Evolutionary conservation across 1,139 yeast species (phyloP).

Genomic region (Nematodospora anomalae): DNA sequence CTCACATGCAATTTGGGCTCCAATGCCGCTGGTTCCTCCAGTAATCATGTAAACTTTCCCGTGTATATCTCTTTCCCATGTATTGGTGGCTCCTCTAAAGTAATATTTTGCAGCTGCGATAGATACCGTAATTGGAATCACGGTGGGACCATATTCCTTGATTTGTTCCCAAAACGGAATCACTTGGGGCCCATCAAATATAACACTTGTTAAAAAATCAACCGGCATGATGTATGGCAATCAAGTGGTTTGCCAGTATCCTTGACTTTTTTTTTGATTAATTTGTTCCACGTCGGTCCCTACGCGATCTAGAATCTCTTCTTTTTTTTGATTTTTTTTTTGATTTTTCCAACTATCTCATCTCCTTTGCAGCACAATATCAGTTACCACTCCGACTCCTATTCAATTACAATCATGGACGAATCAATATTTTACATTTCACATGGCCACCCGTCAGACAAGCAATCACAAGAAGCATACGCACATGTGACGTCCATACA

Average conservation of each 20-base stretch:
- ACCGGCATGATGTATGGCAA: slow-evolving; percentile 80
- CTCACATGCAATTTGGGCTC: slow-evolving; percentile 72
- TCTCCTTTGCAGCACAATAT: too few relatives aligned
- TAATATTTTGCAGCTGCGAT: slow-evolving; percentile 60
- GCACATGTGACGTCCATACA: slow-evolving; percentile 53
- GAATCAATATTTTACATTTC: slow-evolving; percentile 59
- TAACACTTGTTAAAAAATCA: slow-evolving; percentile 65
- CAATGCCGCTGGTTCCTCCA: slow-evolving; percentile 92
- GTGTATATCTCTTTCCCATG: slow-evolving; percentile 90
- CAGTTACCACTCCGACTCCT: too few relatives aligned
- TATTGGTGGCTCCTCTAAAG: slow-evolving; percentile 74
- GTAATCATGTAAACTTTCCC: slow-evolving; percentile 77
- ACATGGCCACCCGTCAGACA: slow-evolving; percentile 49
- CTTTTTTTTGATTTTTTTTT: slow-evolving; percentile 3
- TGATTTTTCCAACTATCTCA: too few relatives aligned
- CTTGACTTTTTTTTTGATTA: slow-evolving; percentile 1
- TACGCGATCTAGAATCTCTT: background rate
- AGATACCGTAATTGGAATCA: slow-evolving; percentile 34
- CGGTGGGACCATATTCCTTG: slow-evolving; percentile 53
- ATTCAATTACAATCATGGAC: slow-evolving; percentile 54
- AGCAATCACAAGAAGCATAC: slow-evolving; percentile 47
- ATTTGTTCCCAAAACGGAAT: slow-evolving; percentile 73
- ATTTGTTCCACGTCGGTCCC: too few relatives aligned
- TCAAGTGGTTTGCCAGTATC: slow-evolving; percentile 1
- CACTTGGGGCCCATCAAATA: slow-evolving; percentile 64